Percentiles rank a stretch among this genome's conserved stretches.
Conservation (phyloP, 495 filamentous ascomycete genomes). For the Lepraria neglecta region DNA sequence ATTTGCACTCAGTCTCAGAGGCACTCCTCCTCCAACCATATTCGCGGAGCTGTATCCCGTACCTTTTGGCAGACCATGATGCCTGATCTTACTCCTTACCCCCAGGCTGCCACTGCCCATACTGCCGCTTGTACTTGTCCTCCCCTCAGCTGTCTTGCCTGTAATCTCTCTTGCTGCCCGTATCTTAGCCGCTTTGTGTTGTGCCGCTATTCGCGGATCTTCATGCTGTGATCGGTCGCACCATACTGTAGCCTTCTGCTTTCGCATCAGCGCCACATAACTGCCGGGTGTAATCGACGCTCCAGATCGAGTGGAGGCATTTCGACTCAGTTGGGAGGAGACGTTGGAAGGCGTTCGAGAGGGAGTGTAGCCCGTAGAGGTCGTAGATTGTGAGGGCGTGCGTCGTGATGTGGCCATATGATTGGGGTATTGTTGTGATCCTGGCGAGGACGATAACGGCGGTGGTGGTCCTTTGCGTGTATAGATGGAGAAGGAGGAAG, state of each 20-base stretch:
- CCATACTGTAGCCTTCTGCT: conserved; percentile 98
- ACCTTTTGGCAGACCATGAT: conserved; percentile 66
- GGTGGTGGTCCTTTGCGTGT: conserved; percentile 31
- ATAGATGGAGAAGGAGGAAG: conserved; percentile 32
- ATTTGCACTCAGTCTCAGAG: conserved; percentile 83
- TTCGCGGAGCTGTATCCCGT: conserved; percentile 68
- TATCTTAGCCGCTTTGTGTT: conserved; percentile 75
- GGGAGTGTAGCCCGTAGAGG: conserved; percentile 50
- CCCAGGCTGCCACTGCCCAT: conserved; percentile 48
- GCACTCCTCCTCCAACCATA: conserved; percentile 70
- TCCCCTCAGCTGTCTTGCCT: conserved; percentile 42
- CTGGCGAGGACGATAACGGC: conserved; percentile 30
- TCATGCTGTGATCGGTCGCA: conserved; percentile 91
- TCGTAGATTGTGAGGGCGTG: conserved; percentile 66
- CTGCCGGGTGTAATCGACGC: conserved; percentile 53
- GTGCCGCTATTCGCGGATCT: conserved; percentile 74
- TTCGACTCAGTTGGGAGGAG: conserved; percentile 62
- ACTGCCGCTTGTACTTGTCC: conserved; percentile 54
- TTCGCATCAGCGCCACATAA: conserved; percentile 90
- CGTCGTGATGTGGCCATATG: conserved; percentile 47
- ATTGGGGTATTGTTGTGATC: conserved; percentile 34
- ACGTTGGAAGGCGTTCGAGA: conserved; percentile 42
- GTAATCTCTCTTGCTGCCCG: conserved; percentile 76
- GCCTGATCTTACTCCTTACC: conserved; percentile 67
- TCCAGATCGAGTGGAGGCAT: conserved; percentile 64